A percentile compares a stretch with the other conserved stretches of the same genome.
These are phyloP conservation scores for Tolypocladium ovalisporum DNA, from an alignment of 2,329 filamentous ascomycete genomes.

Conservation along the genomic window DNA sequence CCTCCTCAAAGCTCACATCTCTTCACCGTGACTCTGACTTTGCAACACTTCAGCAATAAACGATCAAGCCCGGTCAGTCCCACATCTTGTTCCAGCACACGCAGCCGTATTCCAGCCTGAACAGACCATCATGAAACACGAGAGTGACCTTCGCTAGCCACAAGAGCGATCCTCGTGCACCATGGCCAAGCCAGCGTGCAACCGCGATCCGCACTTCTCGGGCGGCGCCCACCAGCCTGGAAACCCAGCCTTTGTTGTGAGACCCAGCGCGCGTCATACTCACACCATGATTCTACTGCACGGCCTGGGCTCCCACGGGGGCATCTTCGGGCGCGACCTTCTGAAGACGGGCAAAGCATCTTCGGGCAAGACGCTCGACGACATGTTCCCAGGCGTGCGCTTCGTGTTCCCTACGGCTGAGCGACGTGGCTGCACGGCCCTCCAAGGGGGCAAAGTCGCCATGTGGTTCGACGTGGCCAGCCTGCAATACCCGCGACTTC, in stretches of 20 bases:
- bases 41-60: neutral
- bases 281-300: constrained; percentile 19
- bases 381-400: constrained; percentile 23
- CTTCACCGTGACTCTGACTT: neutral
- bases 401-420: constrained; percentile 41
- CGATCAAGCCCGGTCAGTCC: neutral
- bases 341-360: constrained; percentile 13
- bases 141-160: neutral
- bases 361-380: constrained; percentile 17
- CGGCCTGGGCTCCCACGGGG: constrained; percentile 18
- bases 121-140: neutral
- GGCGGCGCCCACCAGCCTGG: neutral
- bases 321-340: constrained; percentile 20
- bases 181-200: neutral
- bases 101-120: neutral
- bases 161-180: neutral
- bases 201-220: neutral
- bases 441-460: constrained; percentile 30
- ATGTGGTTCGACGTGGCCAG: constrained; percentile 41
- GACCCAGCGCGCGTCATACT: constrained; percentile 11
- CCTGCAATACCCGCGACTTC: constrained; percentile 26
- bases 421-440: constrained; percentile 29
- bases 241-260: constrained; percentile 8
- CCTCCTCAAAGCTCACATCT: too few relatives aligned
- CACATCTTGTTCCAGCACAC: neutral